Evolutionary conservation across 352 stramenopile species (phyloP).

Genomic region (Halophytophthora batemanensis): DNA sequence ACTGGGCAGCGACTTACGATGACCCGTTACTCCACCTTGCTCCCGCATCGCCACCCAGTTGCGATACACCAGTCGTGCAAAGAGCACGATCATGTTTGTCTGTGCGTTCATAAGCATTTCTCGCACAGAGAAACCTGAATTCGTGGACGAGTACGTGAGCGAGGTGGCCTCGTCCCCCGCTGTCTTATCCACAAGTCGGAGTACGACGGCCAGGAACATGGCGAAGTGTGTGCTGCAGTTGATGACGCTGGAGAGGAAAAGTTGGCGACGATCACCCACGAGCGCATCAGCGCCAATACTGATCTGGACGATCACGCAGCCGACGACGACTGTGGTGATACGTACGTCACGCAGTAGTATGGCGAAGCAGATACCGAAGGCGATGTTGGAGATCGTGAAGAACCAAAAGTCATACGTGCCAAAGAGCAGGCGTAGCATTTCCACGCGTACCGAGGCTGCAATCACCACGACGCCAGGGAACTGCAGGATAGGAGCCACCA

Average conservation of each 20-base stretch:
- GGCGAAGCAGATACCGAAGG: conserved; percentile 19
- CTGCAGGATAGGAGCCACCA: conserved; percentile 20
- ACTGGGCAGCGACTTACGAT: conserved; percentile 7
- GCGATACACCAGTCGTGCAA: conserved; percentile 23
- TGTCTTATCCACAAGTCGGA: conserved; percentile 20
- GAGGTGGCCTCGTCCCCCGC: conserved; percentile 5
- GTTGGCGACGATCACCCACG: conserved; percentile 13
- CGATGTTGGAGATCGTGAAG: conserved; percentile 27
- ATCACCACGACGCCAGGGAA: conserved; percentile 24
- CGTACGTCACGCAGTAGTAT: conserved; percentile 20
- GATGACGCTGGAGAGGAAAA: conserved; percentile 18
- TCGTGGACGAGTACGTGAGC: conserved; percentile 11
- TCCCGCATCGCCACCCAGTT: conserved; percentile 18
- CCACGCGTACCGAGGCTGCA: conserved; percentile 14
- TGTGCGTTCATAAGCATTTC: conserved; percentile 28
- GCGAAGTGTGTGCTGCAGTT: conserved; percentile 15
- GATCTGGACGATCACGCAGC: conserved; percentile 24
- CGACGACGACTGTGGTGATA: conserved; percentile 14
- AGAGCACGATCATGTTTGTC: conserved; percentile 28
- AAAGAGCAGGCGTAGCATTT: conserved; percentile 26
- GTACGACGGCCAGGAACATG: conserved; percentile 17
- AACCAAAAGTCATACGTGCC: conserved; percentile 35
- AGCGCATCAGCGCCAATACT: conserved; percentile 25
- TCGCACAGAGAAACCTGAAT: conserved; percentile 15
- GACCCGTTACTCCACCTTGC: conserved; percentile 3